A percentile compares a stretch with the other conserved stretches of the same genome.
Evolutionary conservation across 2,329 filamentous ascomycete genomes (phyloP).

Genomic region (Botrytis cinerea): DNA sequence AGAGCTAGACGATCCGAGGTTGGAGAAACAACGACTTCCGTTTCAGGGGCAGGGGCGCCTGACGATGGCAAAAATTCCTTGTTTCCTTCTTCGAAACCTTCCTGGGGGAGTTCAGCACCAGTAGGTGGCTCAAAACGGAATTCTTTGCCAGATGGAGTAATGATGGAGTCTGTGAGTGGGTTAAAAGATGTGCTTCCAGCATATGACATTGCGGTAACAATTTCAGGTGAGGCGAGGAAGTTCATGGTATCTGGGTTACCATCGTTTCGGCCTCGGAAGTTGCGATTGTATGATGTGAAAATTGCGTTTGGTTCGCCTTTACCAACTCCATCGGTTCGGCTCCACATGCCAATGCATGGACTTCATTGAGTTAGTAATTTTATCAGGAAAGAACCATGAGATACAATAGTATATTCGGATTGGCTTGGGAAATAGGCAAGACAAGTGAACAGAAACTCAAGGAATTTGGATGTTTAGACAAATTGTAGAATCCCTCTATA

Average conservation of each 20-base stretch:
- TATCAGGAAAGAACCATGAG: neutral
- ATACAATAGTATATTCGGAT: neutral
- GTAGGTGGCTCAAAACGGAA: conserved; percentile 85
- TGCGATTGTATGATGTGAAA: conserved; percentile 96
- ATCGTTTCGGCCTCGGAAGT: conserved; percentile 96
- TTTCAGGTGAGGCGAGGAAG: conserved; percentile 93
- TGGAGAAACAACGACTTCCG: conserved; percentile 77
- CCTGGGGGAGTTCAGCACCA: conserved; percentile 63
- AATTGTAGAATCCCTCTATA: neutral
- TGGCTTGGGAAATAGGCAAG: neutral
- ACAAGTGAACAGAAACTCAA: neutral
- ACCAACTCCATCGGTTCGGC: conserved; percentile 77
- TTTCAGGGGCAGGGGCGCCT: conserved; percentile 68
- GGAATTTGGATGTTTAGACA: neutral
- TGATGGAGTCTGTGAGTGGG: conserved; percentile 83
- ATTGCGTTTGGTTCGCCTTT: conserved; percentile 94
- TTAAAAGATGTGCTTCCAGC: conserved; percentile 94
- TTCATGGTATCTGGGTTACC: conserved; percentile 98
- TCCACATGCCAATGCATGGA: conserved; percentile 88
- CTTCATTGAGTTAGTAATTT: neutral
- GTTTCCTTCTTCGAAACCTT: conserved; percentile 76
- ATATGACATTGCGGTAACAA: conserved; percentile 95
- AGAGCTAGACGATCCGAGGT: conserved; percentile 88
- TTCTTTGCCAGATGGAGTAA: conserved; percentile 73
- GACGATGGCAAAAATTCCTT: conserved; percentile 71